Evolutionary conservation across 2,329 filamentous ascomycete genomes (phyloP).

Genomic region (Colletotrichum cereale): DNA sequence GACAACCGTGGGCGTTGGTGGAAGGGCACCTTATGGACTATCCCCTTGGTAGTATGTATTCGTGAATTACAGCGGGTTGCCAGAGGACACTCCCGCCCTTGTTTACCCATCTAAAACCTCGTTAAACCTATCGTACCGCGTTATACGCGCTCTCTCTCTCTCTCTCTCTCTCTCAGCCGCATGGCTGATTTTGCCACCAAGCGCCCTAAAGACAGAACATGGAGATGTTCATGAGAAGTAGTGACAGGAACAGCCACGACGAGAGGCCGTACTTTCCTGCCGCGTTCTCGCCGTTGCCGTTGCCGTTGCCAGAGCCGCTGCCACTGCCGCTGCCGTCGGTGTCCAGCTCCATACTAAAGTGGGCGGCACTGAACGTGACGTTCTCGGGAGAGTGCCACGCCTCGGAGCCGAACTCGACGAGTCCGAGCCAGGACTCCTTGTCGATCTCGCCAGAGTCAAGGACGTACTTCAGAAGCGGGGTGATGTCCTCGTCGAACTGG

Average conservation of each 20-base stretch:
- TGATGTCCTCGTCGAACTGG: constrained; percentile 47
- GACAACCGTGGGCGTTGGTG: neutral
- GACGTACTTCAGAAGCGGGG: constrained; percentile 49
- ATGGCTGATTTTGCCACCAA: neutral
- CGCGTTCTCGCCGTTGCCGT: constrained; percentile 19
- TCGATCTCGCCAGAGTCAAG: constrained; percentile 47
- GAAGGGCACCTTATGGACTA: neutral
- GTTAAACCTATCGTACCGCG: neutral
- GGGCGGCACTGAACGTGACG: constrained; percentile 48
- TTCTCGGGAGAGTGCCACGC: constrained; percentile 46
- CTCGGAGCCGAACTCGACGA: constrained; percentile 50
- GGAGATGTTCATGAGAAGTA: neutral
- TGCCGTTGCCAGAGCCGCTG: constrained; percentile 1
- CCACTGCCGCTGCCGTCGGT: constrained; percentile 13
- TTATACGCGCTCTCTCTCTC: too few relatives aligned
- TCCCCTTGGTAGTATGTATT: too few relatives aligned
- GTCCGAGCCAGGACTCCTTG: constrained; percentile 45
- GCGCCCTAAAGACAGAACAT: neutral
- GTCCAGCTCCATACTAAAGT: constrained; percentile 45
- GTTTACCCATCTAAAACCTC: too few relatives aligned
- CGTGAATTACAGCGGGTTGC: neutral
- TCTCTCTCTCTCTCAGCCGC: too few relatives aligned
- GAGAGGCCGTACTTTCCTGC: neutral
- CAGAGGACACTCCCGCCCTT: neutral
- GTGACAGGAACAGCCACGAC: constrained; percentile 4